Evolutionary conservation across 805 yeast species (phyloP), one percentile per base, ranked within the genome.

Genomic region (Jamesozyma lodderae): DNA sequence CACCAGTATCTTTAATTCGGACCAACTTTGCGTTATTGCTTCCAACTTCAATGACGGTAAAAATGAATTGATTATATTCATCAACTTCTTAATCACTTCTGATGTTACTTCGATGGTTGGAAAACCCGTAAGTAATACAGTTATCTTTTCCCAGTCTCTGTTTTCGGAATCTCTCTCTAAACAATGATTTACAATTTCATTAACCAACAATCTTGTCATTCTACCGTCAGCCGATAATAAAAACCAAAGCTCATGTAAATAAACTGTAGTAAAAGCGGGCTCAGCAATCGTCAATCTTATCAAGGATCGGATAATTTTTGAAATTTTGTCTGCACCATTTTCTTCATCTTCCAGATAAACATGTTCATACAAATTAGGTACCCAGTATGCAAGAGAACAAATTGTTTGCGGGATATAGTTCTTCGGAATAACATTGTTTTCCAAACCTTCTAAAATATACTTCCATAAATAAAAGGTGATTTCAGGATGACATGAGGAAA

Each of bases 151-250:
- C 85, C 85, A 82, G 34, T 71, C 77, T 27, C 74, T 71, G 4
- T 79, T 81, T 47, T 80, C 85, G n/a, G 85, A 78, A 46, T 80
- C 81, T 51, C 79, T 75, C 46, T 82, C 92, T 46, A 83, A 70
- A 1, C 87, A 80, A 44, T 78, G 79, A 2, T 78, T 73, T 5
- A 84, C 73, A 17, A 82, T 73, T 50, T 84, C 95, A 44, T 82
- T 87, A 9, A 85, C 69, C 18, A 84, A 63, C 3, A 75, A 58
- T 2, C 70, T 66, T 3, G 73, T 70, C 10, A 85, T 58, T 27
- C 75, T 64, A 31, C 77, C 77, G 38, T 82, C 87, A 2, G 70
- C 51, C 17, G 81, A 75, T 11, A 86, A 51, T 36, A 72, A 68
- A 26, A 75, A 70, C 94, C 95, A 86, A 14, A 84, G 62, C 36